Evolutionary conservation across 805 yeast species (phyloP).

Genomic region (Candida succiphila): DNA sequence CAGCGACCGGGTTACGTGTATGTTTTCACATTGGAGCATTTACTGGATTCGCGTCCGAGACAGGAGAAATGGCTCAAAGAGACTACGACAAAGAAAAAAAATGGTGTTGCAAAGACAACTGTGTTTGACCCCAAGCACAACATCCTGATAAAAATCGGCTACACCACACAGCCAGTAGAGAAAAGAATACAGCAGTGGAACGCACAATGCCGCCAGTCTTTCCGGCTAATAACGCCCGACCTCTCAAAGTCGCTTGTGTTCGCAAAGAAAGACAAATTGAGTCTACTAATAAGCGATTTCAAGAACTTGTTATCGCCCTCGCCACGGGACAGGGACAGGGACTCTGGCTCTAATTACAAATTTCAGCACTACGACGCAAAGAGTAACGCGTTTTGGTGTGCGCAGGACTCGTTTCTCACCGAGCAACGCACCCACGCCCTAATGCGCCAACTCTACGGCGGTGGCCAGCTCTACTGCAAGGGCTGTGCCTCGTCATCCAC

Average conservation of each 20-base stretch:
- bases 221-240: constrained; percentile 28
- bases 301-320: neutral
- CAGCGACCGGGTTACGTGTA: constrained; percentile 35
- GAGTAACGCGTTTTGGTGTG: constrained; percentile 27
- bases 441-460: constrained; percentile 31
- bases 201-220: constrained; percentile 36
- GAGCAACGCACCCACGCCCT: constrained; percentile 33
- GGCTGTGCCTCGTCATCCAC: no score
- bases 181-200: constrained; percentile 41
- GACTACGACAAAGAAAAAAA: neutral
- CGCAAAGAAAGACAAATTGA: constrained; percentile 9
- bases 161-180: constrained; percentile 35
- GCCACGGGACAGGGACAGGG: neutral
- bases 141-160: constrained; percentile 42
- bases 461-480: constrained; percentile 39
- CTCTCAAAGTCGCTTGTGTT: constrained; percentile 9
- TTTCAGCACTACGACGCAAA: constrained; percentile 13
- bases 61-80: constrained; percentile 26
- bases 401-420: constrained; percentile 20
- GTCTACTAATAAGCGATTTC: constrained; percentile 6
- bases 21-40: constrained; percentile 35
- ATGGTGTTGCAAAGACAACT: constrained; percentile 17
- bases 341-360: constrained; percentile 1
- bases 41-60: constrained; percentile 19
- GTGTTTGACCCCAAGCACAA: constrained; percentile 26